Evolutionary conservation across 148 eudicot species (phyloP).

Genomic region (Drosera capensis): DNA sequence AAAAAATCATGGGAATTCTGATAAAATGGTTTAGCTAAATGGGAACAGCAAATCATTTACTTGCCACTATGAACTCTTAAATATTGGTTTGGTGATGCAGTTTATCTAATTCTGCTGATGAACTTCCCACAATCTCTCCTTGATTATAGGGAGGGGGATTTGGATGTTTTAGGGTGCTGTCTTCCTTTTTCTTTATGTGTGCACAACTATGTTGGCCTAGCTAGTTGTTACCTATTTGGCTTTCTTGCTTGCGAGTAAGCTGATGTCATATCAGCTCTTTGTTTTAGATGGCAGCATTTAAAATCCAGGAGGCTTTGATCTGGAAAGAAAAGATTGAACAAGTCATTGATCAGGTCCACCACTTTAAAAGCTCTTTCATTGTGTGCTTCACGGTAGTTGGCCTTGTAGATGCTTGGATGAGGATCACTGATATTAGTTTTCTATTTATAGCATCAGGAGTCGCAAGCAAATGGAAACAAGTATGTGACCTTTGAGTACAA

Average conservation of each 20-base stretch:
- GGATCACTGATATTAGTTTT: slow-evolving; percentile 2
- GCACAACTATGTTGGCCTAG: background rate
- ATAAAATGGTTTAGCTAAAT: too few species aligned
- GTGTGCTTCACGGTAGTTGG: too few species aligned
- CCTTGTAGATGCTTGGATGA: too few species aligned
- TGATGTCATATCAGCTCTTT: background rate
- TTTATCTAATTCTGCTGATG: too few species aligned
- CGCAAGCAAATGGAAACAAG: slow-evolving; percentile 76
- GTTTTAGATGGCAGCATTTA: slow-evolving; percentile 96
- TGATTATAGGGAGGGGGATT: too few species aligned
- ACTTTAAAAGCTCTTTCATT: too few species aligned
- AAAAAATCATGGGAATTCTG: too few species aligned
- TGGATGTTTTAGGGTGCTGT: too few species aligned
- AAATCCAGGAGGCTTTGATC: slow-evolving; percentile 92
- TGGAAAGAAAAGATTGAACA: slow-evolving; percentile 98
- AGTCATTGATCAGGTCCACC: slow-evolving; percentile 81
- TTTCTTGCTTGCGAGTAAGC: background rate
- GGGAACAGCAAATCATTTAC: too few species aligned
- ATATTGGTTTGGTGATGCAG: too few species aligned
- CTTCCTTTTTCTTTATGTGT: background rate
- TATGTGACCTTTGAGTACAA: slow-evolving; percentile 72
- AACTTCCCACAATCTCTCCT: too few species aligned
- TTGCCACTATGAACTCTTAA: too few species aligned
- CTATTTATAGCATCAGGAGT: slow-evolving; percentile 77
- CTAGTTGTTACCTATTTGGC: background rate